Base-by-base conservation (phyloP, 805 yeast genomes). In the Metschnikowia cerradonensis region DNA sequence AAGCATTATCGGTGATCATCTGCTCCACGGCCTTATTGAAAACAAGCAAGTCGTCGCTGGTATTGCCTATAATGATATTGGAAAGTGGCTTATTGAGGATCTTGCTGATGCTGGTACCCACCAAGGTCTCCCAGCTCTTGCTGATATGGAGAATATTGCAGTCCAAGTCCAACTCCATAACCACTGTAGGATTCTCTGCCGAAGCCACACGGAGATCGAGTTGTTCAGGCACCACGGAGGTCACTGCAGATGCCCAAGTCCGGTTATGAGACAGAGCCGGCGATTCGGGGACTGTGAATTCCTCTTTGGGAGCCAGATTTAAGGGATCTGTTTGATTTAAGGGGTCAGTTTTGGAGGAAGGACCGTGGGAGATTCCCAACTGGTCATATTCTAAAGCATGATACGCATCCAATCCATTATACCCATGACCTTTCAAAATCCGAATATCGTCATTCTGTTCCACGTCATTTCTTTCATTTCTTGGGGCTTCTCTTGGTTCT, bases 111-210 rank as follows among this genome's bases (percentile, higher is more conserved):
- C 72, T 73, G 0, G 90, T 85, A 1, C 95, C 95, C 8, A 89
- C 88, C 6, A 90, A 76, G 7, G 77, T 63, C 56, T 83, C 86
- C 97, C 97, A 92, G 56, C 85, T 80, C 55, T 79, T 80, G 54
- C 92, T 80, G 23, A 90, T 66, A 64, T 86, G 88, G 48, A 79
- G 78, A n/a, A 94, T 83, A 33, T 77, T 81, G 31, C 97, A 90
- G 60, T 84, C 85, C 62, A 90, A 68, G 60, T 86, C 91, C 53
- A 94, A 70, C 67, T 92, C 99, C 68, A 92, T 70, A 3, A 92
- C 84, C n/a, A 85, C 82, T 11, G 89, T 84, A 1, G 88, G 87
- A 54, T 83, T 84, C 52, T 78, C 76, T 1, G 85, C 77, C n/a
- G 87, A 81, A 0, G 90, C 90, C 30, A 79, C 66, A 13, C 76